A percentile compares a stretch with the other conserved stretches of the same genome.
Evolutionary conservation across 2,329 filamentous ascomycete species (phyloP).

Genomic region (Phialophora chinensis): DNA sequence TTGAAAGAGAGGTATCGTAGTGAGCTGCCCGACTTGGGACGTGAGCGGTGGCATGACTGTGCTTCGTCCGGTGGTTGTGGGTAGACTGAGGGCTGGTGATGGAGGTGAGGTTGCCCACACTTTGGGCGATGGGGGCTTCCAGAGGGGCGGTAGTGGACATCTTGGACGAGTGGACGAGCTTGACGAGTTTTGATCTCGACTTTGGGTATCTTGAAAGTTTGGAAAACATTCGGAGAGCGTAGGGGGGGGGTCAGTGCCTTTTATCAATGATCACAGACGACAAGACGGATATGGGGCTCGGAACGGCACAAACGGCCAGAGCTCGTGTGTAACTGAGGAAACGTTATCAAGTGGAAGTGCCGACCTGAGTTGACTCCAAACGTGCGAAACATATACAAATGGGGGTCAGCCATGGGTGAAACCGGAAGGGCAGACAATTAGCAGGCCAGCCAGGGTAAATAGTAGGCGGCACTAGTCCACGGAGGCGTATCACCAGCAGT

Average conservation of each 20-base stretch:
- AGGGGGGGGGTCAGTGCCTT: slow-evolving; percentile 2
- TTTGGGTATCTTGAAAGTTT: slow-evolving; percentile 29
- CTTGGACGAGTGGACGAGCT: slow-evolving; percentile 28
- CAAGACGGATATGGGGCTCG: slow-evolving; percentile 3
- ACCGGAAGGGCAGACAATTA: slow-evolving; percentile 25
- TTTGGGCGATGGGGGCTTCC: slow-evolving; percentile 25
- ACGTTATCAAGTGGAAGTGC: slow-evolving; percentile 11
- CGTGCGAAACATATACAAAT: slow-evolving; percentile 23
- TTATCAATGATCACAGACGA: slow-evolving; percentile 9
- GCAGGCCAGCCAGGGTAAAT: slow-evolving; percentile 20
- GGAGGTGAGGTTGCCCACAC: slow-evolving; percentile 21
- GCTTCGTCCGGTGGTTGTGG: slow-evolving; percentile 31
- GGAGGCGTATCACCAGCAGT: slow-evolving; percentile 22
- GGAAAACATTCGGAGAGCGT: slow-evolving; percentile 34
- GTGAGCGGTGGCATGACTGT: slow-evolving; percentile 35
- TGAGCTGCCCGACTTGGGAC: slow-evolving; percentile 44
- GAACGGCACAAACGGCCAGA: slow-evolving; percentile 19
- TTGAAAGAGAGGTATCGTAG: slow-evolving; percentile 57
- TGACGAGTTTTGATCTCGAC: slow-evolving; percentile 25
- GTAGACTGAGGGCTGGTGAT: slow-evolving; percentile 20
- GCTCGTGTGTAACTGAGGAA: slow-evolving; percentile 7
- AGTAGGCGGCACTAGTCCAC: slow-evolving; percentile 23
- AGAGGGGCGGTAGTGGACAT: slow-evolving; percentile 26
- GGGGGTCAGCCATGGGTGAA: slow-evolving; percentile 31
- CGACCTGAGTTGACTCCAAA: slow-evolving; percentile 4